Base-by-base conservation (phyloP, 306 rosid genomes). In the Delonix regia region DNA sequence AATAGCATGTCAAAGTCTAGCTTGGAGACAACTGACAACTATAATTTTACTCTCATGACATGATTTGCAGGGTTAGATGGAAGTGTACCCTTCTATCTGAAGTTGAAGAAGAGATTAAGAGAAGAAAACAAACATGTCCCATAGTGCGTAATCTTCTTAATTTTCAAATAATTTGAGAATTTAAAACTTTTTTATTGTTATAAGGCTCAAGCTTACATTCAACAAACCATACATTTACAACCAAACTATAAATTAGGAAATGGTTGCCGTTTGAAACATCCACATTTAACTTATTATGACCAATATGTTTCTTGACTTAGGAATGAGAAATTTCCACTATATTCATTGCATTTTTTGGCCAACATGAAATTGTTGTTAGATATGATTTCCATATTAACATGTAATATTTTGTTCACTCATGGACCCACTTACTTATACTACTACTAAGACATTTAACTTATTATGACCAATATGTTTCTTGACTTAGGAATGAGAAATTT, bases 261-360 rank as follows among this genome's bases (percentile, higher is more conserved):
- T 66, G 74, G 59, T 48, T 72, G 33, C 45, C 69, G 6, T 21
- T 45, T 66, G 79, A 53, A 79, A 49, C 61, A 67, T 73, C 42
- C 12, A 30, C 33, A 56, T 21, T 38, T 66, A 6, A 77, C 36
- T 49, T 76, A 64, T 77, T 45, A 61, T 60, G 62, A n/a, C 41
- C 74, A 36, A 4, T 44, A 48, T 62, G 63, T 56, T 45, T 38
- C 28, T 71, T 14, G 65, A 71, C 28, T 9, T 36, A 12, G 48
- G 70, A 64, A 53, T 75, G 65, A 62, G 51, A 73, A 38, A 4
- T 61, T 30, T 34, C 55, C 44, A 42, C 27, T 33, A 30, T 45
- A 22, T 27, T 51, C 34, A 22, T 53, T 79, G 19, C 45, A 53
- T 65, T 76, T 52, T 63, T 3, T 69, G 44, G 49, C 62, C 38